Base-by-base conservation (phyloP, 2,329 filamentous ascomycete genomes). In the Pseudocercospora macadamiae region DNA sequence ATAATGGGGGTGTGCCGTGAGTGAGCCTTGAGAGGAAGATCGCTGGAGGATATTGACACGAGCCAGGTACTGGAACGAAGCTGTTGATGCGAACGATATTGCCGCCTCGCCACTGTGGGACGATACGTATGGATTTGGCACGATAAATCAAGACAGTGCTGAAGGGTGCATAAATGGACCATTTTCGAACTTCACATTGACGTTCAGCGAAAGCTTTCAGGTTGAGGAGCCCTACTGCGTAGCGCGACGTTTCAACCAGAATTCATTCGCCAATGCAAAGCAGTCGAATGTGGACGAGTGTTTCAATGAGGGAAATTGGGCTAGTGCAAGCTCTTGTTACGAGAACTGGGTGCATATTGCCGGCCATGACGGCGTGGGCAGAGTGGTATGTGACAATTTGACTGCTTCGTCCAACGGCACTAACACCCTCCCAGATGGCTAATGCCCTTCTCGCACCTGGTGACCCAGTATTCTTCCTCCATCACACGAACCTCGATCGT, bases 401-500 rank as follows among this genome's bases (percentile, higher is more conserved):
- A n/a, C n/a, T 23, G 14, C 14, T 19, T 18, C 37, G 47, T 30
- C 16, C 14, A 30, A 5, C 25, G 30, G 18, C n/a, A 16, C 25
- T 61, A 23, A 56, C 28, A 7, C 23, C 25, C n/a, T 19, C 14
- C n/a, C 25, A 61, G 59, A 66, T 66, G 64, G 62, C 60, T 12
- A 59, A 66, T 34, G 64, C 62, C 14, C 54, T 66, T 37, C 53
- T 60, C 3, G 64, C 64, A 12, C 64, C 64, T 12, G 64, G 62
- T 9, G 64, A 66, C 47, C 64, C 64, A 0, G 61, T 66, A 12
- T 66, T 66, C 49, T 66, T 64, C 49, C 42, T 66, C 21, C 64
- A 66, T 34, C 64, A 66, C 51, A 59, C 64, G 32, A 66, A 66
- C 47, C 61, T 66, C 18, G 64, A 66, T 32, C 60, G 64, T 3